Conservation (phyloP, 441 rosid genomes). For the Bruguiera hainesii region DNA sequence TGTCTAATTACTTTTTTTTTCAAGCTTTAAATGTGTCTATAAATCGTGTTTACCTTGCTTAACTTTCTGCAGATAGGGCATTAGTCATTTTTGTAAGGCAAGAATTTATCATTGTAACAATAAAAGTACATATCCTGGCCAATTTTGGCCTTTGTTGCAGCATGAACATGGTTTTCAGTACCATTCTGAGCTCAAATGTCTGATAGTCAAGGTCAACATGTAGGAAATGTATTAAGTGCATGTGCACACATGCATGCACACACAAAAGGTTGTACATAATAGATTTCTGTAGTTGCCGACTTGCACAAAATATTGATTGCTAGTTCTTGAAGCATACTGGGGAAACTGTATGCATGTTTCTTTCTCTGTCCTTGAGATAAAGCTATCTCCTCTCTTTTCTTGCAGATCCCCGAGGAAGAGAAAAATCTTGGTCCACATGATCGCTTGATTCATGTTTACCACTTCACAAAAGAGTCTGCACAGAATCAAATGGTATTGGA, state of each 20-base stretch:
- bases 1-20: too few species aligned
- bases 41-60: too few species aligned
- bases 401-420: constrained; percentile 95
- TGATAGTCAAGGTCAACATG: background rate
- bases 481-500: constrained; percentile 71
- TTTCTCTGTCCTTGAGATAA: background rate
- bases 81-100: too few species aligned
- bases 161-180: too few species aligned
- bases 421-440: constrained; percentile 78
- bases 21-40: too few species aligned
- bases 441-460: constrained; percentile 93
- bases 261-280: too few species aligned
- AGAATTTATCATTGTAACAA: too few species aligned
- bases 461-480: constrained; percentile 73
- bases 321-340: background rate
- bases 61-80: too few species aligned
- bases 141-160: too few species aligned
- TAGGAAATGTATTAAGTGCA: background rate
- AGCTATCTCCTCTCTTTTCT: constrained; percentile 13
- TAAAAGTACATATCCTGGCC: too few species aligned
- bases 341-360: background rate
- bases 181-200: background rate
- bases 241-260: too few species aligned
- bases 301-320: background rate
- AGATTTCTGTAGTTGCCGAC: too few species aligned